Base-by-base conservation (phyloP, 805 yeast genomes). In the Hyphopichia homilentoma region DNA sequence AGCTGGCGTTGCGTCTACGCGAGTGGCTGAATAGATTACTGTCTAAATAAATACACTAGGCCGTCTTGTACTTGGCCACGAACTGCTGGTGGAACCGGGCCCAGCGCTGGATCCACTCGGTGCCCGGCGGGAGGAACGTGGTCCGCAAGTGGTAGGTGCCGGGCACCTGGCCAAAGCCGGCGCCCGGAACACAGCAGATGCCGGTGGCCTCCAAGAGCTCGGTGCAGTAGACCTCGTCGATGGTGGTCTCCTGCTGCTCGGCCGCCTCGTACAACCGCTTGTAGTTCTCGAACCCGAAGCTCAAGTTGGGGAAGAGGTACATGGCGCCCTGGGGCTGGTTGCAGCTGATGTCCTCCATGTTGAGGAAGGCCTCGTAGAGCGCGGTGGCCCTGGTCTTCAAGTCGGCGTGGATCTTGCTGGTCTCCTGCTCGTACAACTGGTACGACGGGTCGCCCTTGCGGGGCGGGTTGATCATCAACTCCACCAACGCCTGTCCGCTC, bases 111-210 rank as follows among this genome's bases (percentile, higher is more conserved):
- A 88, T 85, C 87, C 96, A 87, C 47, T 86, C 90, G 16, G 76
- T 72, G 26, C 97, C 97, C 11, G 97, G 97, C 9, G 98, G 95
- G 51, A 93, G 70, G 68, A 93, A 93, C 1, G 99, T 93, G 1
- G 98, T 93, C 71, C 99, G 81, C 48, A 93, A 73, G 55, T 93
- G 99, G 65, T 72, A 83, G 4, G 97, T 88, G 14, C 87, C 95
- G 29, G 79, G 80, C 29, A 71, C 82, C 63, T 93, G 98, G 20
- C 97, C 97, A 50, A 93, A 93, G 0, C 99, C 99, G 21, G 87
- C 79, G 25, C 98, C 99, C 19, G 99, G 97, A 41, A 93, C 95
- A 27, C 95, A 86, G 62, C 99, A 93, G 39, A 93, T 87, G 47
- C 99, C 99, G 5, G 98, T 88, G 29, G 65, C 59, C 43, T 90